Evolutionary conservation across 495 filamentous ascomycete genomes (phyloP), one percentile per base, ranked within the genome.

Genomic region (Aspergillus coremiiformis): DNA sequence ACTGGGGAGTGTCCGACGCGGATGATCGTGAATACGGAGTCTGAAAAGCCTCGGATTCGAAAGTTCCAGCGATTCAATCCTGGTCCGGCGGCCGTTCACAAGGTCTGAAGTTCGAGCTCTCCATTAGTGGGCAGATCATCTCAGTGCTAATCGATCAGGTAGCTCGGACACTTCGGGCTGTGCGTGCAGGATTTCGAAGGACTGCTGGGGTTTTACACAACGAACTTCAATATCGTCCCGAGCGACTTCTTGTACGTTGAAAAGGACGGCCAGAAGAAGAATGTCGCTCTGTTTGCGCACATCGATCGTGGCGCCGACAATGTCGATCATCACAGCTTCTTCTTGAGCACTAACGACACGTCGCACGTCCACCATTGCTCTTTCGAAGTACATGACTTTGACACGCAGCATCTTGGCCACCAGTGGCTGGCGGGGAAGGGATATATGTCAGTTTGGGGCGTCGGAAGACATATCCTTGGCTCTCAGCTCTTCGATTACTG

Each of bases 401-500:
- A 89, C 52, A 78, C 80, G 3, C 84, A 88, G 66, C 71, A 84
- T 41, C 70, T 89, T n/a, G 85, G 85, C 7, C 85, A 89, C 60
- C 75, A 84, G 51, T 87, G 82, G 82, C 70, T 89, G 14, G 69
- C 69, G 0, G 66, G 77, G 53, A 78, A 82, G 62, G 80, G 79
- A 14, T 84, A 85, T 61, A 73, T 75, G 51, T 76, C 76, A 53
- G 83, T 79, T 51, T 89, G 85, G 85, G 85, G 85, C 1, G 78
- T 89, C 3, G 85, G 85, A 15, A 66, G 85, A 41, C 85, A 89
- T 66, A 75, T 87, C 22, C 73, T 88, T 60, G 85, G 85, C 5
- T 80, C 76, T 51, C 85, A 89, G 68, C 81, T 89, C 24, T 88
- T 89, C 54, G 85, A 89, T 65, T 89, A 89, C 63, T 89, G 85